Evolutionary conservation across 2,329 filamentous ascomycete genomes (phyloP), one percentile per base, ranked within the genome.

Genomic region (Cladosporium austrohemisphaericum): DNA sequence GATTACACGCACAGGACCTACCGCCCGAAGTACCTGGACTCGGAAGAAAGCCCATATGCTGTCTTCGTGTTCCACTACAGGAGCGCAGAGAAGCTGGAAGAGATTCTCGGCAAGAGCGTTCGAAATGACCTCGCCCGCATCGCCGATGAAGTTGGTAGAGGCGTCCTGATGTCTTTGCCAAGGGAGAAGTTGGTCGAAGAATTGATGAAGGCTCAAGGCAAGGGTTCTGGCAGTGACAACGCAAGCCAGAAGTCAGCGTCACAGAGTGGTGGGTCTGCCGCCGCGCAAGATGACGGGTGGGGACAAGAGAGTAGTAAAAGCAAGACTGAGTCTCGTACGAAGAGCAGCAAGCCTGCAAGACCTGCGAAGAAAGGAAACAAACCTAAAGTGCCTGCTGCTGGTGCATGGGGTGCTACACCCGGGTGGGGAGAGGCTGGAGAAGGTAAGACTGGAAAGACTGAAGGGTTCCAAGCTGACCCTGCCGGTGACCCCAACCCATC

Each of bases 61-160:
- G 68, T 75, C 9, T 76, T 76, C 57, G 65, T 65, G n/a, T 76
- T 76, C 66, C 71, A 71, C 46, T 76, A 75, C 51, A 66, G 72
- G 2, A 67, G 62, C 45, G 58, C 52, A 44, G 55, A 54, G 28
- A 56, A 60, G 13, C 55, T 75, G 25, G 60, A 65, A 53, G 54
- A 60, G 33, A 64, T 73, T 25, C 57, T 71, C 14, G 56, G 55
- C 13, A 50, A 54, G 9, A 59, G 57, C 16, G 56, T 65, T 31
- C 50, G 57, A 18, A 61, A 52, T 28, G 60, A 60, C 14, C 48
- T 53, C 13, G 43, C 55, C 43, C 41, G 54, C 25, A 53, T 59
- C 13, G 50, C 53, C 1, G 14, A 55, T 22, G 37, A 51, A 25
- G 36, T 54, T 6, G 18, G 51, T 31, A 38, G 41, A 1, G 9